These are phyloP conservation scores for Bolboschoenoplectus hybrid DNA, from an alignment of 202 grass and related monocot species.

Conservation along the genomic window DNA sequence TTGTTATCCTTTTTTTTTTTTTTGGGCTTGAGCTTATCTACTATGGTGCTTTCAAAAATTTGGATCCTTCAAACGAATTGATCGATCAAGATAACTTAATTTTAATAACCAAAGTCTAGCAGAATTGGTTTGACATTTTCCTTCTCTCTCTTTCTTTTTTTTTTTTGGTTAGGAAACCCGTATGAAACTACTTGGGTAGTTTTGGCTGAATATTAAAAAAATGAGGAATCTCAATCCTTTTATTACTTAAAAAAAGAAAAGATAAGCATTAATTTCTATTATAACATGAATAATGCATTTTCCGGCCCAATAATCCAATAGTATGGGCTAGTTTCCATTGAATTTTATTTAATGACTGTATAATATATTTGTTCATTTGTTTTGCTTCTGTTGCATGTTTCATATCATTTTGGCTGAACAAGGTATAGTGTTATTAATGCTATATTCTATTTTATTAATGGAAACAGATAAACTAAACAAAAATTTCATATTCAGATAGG, in stretches of 20 bases:
- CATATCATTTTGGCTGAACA: not conserved
- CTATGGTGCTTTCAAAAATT: not conserved
- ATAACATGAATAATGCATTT: not conserved
- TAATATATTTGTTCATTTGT: not conserved
- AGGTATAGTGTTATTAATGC: not conserved
- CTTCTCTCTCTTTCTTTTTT: no score
- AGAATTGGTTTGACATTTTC: no score
- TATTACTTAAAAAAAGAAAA: not conserved
- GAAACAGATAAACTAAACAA: conserved; percentile 16
- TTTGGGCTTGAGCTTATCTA: not conserved
- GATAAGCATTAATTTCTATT: not conserved
- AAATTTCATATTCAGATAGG: conserved; percentile 1
- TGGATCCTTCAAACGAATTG: not conserved
- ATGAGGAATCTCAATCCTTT: no score
- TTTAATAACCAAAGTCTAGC: no score
- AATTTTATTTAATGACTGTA: not conserved
- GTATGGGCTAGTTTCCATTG: not conserved
- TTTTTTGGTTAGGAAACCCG: no score
- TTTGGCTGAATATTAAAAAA: no score
- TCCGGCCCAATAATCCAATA: not conserved
- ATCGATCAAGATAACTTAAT: no score
- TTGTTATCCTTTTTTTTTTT: not conserved
- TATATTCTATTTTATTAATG: not conserved
- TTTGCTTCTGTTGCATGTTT: not conserved
- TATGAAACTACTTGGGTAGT: no score